A percentile compares a stretch with the other conserved stretches of the same genome.
Evolutionary conservation across 177 flowering plant genomes (phyloP).

Genomic region (Vitis hybrid): DNA sequence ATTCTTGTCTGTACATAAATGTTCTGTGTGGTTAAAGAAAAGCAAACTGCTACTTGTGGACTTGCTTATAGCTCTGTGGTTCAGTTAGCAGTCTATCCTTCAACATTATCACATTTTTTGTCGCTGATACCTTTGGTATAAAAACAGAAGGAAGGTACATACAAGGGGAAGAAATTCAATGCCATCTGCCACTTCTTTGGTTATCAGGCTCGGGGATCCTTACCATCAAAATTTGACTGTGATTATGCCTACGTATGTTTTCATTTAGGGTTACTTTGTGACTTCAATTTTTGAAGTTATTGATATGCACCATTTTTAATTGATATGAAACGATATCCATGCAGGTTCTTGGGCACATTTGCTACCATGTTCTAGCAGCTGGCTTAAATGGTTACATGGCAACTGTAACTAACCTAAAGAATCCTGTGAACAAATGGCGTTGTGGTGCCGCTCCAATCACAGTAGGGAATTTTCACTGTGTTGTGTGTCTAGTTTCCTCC

Average conservation of each 20-base stretch:
- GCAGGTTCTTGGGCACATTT: conserved; percentile 95
- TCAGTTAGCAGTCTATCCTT: neutral
- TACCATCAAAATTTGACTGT: conserved; percentile 97
- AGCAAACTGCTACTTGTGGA: neutral
- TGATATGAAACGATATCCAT: conserved; percentile 1
- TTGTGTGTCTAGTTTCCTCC: neutral
- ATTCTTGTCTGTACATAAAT: neutral
- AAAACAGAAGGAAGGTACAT: conserved; percentile 94
- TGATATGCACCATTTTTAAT: neutral
- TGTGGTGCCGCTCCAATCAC: conserved; percentile 98
- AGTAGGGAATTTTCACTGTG: conserved; percentile 32
- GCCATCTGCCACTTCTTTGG: conserved; percentile 99
- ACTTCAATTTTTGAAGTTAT: neutral
- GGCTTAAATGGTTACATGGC: conserved; percentile 98
- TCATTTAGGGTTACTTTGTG: conserved; percentile 6
- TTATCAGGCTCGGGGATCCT: conserved; percentile 96
- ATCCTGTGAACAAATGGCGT: conserved; percentile 90
- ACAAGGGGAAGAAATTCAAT: conserved; percentile 97
- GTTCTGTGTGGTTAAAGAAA: neutral
- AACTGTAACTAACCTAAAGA: conserved; percentile 88
- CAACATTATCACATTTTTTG: neutral
- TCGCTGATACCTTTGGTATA: conserved; percentile 12
- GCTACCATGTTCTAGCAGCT: conserved; percentile 95
- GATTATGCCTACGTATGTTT: conserved; percentile 94
- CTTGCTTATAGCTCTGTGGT: neutral